Conservation (phyloP, 306 rosid species). For the Cucurbita argyrosperma region DNA sequence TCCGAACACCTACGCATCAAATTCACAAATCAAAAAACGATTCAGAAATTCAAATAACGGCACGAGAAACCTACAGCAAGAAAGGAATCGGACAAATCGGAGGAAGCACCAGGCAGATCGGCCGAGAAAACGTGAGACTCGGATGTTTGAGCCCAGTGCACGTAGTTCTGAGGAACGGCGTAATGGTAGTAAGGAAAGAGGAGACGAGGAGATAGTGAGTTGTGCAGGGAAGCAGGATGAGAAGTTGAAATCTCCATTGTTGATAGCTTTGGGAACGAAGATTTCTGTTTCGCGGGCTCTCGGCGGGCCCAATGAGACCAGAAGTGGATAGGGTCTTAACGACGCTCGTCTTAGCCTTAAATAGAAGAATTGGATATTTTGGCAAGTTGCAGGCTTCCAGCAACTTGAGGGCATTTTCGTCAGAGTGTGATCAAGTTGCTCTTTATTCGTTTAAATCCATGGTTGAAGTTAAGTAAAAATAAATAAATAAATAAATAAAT, state of each 20-base stretch:
- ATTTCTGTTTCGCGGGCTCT: neutral
- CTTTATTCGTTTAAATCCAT: too few species aligned
- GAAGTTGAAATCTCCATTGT: neutral
- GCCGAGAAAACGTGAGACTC: conserved; percentile 62
- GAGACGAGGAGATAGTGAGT: conserved; percentile 36
- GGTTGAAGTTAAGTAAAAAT: too few species aligned
- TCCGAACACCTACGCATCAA: conserved; percentile 42
- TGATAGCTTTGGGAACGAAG: neutral
- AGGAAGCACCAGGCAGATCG: conserved; percentile 41
- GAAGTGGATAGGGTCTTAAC: neutral
- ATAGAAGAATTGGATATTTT: neutral
- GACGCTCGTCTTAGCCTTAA: neutral
- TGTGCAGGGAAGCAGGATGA: conserved; percentile 5
- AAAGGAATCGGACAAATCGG: neutral
- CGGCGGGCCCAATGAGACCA: neutral
- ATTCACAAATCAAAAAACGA: neutral
- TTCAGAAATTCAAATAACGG: neutral
- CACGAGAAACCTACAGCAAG: neutral
- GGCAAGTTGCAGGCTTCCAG: neutral
- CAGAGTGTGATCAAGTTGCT: neutral
- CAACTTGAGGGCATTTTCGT: neutral
- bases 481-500: too few species aligned
- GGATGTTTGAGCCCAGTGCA: conserved; percentile 65
- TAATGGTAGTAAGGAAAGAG: conserved; percentile 30
- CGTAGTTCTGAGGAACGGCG: conserved; percentile 41